Conservation (phyloP, 495 filamentous ascomycete species). For the Daldinia bambusicola region DNA sequence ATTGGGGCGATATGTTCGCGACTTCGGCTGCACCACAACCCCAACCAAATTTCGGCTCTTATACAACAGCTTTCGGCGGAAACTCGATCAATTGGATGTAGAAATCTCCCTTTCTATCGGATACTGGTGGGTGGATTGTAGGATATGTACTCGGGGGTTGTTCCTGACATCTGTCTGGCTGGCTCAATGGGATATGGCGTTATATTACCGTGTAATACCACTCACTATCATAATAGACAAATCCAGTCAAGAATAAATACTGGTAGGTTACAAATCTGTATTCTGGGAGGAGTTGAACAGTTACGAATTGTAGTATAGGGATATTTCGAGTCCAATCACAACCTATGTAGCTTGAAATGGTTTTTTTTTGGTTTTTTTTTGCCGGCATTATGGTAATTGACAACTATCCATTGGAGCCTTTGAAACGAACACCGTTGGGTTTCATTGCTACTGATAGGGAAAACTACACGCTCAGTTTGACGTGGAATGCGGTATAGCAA, state of each 20-base stretch:
- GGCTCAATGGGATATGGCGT: not conserved
- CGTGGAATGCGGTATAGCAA: no score
- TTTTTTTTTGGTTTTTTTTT: not conserved
- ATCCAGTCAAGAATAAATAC: not conserved
- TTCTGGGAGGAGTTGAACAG: not conserved
- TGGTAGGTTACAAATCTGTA: not conserved
- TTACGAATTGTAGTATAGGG: not conserved
- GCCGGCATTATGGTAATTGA: no score
- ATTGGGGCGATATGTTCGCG: constrained; percentile 57
- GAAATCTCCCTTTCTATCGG: not conserved
- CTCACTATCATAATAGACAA: not conserved
- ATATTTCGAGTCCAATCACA: not conserved
- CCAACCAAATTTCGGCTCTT: constrained; percentile 25
- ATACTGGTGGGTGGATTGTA: not conserved
- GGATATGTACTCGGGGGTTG: not conserved
- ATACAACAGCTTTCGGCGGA: constrained; percentile 30
- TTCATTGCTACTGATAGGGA: not conserved
- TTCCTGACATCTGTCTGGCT: not conserved
- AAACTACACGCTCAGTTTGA: no score
- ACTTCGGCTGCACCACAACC: constrained; percentile 20
- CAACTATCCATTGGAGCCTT: no score
- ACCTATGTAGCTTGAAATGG: not conserved
- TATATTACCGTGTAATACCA: not conserved
- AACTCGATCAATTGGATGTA: constrained; percentile 42
- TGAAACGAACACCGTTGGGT: no score